Percentiles rank a stretch among this genome's conserved stretches.
phyloP scores from a whole-genome alignment of 257 asterid genomes.

The Salvia rosmarinus region DNA sequence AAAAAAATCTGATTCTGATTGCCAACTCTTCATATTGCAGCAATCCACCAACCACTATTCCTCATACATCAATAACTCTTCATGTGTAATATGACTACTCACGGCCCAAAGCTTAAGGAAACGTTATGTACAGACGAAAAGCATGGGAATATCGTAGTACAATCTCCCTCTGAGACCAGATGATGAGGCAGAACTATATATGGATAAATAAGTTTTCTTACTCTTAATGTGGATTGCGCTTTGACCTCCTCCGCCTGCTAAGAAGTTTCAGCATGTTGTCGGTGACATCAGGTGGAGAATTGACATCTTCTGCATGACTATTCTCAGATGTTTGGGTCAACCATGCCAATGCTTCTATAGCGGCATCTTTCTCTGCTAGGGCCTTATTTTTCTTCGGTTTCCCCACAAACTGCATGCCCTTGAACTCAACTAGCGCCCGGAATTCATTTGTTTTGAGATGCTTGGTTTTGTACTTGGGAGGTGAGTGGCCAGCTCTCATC shows the following conservation, averaged over 20 bases:
- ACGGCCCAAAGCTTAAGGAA: background rate
- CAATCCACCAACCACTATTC: background rate
- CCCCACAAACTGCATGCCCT: slow-evolving; percentile 99
- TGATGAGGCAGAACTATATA: background rate
- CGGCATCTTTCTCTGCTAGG: slow-evolving; percentile 96
- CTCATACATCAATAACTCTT: background rate
- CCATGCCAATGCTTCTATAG: slow-evolving; percentile 94
- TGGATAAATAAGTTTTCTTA: background rate
- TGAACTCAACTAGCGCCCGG: slow-evolving; percentile 87
- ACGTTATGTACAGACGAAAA: background rate
- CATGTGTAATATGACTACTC: no score
- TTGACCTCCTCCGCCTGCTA: slow-evolving; percentile 69
- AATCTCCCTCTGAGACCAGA: background rate
- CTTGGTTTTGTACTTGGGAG: slow-evolving; percentile 94
- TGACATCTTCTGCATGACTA: slow-evolving; percentile 53
- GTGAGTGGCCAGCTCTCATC: slow-evolving; percentile 98
- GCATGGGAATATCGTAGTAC: background rate
- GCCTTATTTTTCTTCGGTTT: slow-evolving; percentile 82
- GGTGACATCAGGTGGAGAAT: slow-evolving; percentile 72
- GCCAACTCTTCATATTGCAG: background rate
- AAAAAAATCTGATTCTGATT: background rate
- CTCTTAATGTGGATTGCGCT: slow-evolving; percentile 46
- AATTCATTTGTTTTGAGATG: slow-evolving; percentile 95
- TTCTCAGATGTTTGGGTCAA: slow-evolving; percentile 81
- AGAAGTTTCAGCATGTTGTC: slow-evolving; percentile 94